phyloP scores from a whole-genome alignment of 805 yeast genomes.

The Yamadazyma paraphyllophila region DNA sequence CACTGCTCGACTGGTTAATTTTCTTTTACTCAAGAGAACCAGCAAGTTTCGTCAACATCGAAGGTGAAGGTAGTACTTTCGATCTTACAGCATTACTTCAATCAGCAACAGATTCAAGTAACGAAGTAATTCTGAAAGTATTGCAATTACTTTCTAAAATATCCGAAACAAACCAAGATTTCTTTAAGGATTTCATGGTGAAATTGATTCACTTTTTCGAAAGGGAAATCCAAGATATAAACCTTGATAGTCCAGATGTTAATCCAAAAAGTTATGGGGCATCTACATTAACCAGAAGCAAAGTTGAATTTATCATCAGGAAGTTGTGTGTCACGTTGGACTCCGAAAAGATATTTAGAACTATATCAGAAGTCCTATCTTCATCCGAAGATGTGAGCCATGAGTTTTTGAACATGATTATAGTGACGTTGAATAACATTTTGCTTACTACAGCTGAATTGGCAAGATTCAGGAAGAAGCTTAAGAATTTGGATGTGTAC shows the following conservation, averaged over 20 bases:
- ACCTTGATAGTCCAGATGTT: conserved; percentile 9
- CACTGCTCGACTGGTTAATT: conserved; percentile 86
- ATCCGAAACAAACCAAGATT: conserved; percentile 71
- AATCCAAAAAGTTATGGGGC: not conserved
- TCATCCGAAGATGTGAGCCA: conserved; percentile 50
- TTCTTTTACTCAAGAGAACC: conserved; percentile 48
- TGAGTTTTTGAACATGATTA: conserved; percentile 73
- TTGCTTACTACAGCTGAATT: conserved; percentile 85
- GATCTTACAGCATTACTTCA: conserved; percentile 76
- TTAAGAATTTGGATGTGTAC: conserved; percentile 52
- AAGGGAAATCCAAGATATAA: conserved; percentile 42
- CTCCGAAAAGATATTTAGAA: conserved; percentile 79
- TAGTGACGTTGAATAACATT: conserved; percentile 84
- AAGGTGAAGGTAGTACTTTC: conserved; percentile 22
- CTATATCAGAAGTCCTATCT: conserved; percentile 73
- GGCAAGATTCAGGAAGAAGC: conserved; percentile 60
- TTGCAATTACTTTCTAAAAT: conserved; percentile 71
- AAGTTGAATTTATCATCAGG: conserved; percentile 72
- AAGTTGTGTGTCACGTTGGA: conserved; percentile 78
- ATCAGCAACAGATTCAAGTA: conserved; percentile 67
- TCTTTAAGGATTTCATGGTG: conserved; percentile 71
- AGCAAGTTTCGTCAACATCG: conserved; percentile 14
- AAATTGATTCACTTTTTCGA: conserved; percentile 70
- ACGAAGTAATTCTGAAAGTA: conserved; percentile 73
- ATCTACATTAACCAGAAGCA: conserved; percentile 32